Percentiles rank a stretch among this genome's conserved stretches.
Evolutionary conservation across 345 rosid species (phyloP).

Genomic region (Eucalyptus curtisii): DNA sequence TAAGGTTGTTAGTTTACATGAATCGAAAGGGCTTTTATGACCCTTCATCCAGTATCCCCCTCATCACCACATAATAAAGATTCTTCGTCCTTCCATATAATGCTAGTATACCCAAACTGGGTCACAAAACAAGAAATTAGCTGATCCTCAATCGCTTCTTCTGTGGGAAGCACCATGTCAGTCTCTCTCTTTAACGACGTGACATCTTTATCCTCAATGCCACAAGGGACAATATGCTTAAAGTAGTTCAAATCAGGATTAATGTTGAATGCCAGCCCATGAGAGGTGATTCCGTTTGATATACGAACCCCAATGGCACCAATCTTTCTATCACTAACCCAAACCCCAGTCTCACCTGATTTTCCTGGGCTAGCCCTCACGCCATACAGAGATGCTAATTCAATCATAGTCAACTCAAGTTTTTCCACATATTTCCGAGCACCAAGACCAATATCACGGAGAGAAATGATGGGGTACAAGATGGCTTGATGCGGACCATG

Average conservation of each 20-base stretch:
- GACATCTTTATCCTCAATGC: slow-evolving; percentile 78
- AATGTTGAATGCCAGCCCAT: slow-evolving; percentile 77
- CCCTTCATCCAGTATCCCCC: background rate
- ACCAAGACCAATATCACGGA: slow-evolving; percentile 59
- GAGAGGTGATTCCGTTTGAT: slow-evolving; percentile 69
- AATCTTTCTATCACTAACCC: slow-evolving; percentile 86
- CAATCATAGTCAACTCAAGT: slow-evolving; percentile 67
- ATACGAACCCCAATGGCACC: slow-evolving; percentile 88
- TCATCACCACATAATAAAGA: background rate
- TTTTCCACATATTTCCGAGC: slow-evolving; percentile 75
- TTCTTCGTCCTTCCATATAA: slow-evolving; percentile 37
- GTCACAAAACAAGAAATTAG: slow-evolving; percentile 65
- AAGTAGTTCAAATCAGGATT: slow-evolving; percentile 79
- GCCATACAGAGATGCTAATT: slow-evolving; percentile 53
- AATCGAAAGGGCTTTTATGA: background rate
- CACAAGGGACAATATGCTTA: slow-evolving; percentile 86
- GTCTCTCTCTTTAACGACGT: slow-evolving; percentile 75
- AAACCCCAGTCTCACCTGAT: slow-evolving; percentile 75
- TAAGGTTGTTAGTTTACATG: background rate
- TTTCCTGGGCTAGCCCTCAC: slow-evolving; percentile 57
- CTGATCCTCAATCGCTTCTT: slow-evolving; percentile 64
- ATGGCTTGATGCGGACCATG: slow-evolving; percentile 87
- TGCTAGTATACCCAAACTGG: slow-evolving; percentile 35
- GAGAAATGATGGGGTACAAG: slow-evolving; percentile 67
- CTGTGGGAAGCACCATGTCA: slow-evolving; percentile 40